These are phyloP conservation scores for Ligustrum vulgare DNA, from an alignment of 257 asterid genomes.

Conservation along the genomic window DNA sequence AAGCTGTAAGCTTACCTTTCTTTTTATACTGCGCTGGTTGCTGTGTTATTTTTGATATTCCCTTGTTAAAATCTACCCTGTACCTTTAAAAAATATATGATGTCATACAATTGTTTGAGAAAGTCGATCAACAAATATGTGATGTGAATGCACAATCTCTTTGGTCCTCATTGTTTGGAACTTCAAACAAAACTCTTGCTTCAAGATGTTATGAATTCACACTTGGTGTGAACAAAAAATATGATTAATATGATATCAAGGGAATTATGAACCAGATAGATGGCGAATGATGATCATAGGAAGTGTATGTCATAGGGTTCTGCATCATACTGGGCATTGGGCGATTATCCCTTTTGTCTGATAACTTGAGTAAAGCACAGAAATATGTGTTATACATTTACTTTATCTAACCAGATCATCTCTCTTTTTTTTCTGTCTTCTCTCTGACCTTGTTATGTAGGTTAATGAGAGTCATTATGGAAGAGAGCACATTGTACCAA, in stretches of 20 bases:
- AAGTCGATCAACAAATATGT: neutral
- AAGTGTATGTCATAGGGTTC: neutral
- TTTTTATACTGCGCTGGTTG: constrained; percentile 10
- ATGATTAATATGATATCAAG: neutral
- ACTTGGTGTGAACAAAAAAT: neutral
- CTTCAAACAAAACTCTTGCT: neutral
- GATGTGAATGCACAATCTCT: neutral
- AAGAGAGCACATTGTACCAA: constrained; percentile 79
- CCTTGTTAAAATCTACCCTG: neutral
- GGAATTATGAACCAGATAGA: neutral
- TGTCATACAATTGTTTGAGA: neutral
- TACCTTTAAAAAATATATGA: neutral
- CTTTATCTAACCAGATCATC: neutral
- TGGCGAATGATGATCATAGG: neutral
- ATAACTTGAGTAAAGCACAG: neutral
- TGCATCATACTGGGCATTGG: neutral
- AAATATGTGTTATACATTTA: neutral
- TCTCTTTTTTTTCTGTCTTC: constrained; percentile 13
- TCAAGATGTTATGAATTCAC: constrained; percentile 5
- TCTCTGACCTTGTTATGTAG: constrained; percentile 35
- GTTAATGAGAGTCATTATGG: constrained; percentile 76
- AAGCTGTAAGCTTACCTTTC: constrained; percentile 60
- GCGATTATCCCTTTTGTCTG: neutral
- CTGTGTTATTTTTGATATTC: constrained; percentile 14
- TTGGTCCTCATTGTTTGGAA: neutral